These are phyloP conservation scores for Sporothrix variecibatus DNA, from an alignment of 2,329 filamentous ascomycete species.

Conservation along the genomic window DNA sequence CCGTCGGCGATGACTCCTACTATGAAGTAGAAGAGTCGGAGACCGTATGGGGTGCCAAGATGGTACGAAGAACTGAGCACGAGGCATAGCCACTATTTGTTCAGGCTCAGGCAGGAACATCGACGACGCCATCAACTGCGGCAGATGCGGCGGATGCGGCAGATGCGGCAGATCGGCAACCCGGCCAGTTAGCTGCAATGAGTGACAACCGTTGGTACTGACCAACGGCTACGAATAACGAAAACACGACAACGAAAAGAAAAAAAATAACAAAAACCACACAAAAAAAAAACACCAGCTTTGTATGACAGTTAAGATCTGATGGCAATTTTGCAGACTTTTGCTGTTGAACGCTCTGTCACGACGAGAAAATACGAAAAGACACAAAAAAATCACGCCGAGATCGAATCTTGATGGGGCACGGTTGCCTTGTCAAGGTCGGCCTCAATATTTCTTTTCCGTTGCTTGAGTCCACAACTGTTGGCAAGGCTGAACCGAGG, in stretches of 20 bases:
- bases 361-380: neutral
- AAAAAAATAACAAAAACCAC: neutral
- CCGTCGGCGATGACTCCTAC: conserved; percentile 48
- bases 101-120: neutral
- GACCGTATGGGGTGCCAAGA: conserved; percentile 46
- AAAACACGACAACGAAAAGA: neutral
- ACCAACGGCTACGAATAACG: neutral
- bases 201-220: neutral
- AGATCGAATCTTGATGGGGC: neutral
- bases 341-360: neutral
- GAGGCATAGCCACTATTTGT: conserved; percentile 40
- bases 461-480: neutral
- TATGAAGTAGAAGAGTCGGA: conserved; percentile 48
- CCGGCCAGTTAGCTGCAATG: neutral
- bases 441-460: neutral
- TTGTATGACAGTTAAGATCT: neutral
- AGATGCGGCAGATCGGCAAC: neutral
- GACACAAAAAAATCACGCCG: neutral
- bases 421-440: conserved; percentile 11
- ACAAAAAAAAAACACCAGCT: neutral
- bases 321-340: neutral
- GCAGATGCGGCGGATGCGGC: neutral
- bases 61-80: conserved; percentile 44
- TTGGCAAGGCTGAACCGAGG: conserved; percentile 20
- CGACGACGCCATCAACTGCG: neutral